phyloP scores from a whole-genome alignment of 495 filamentous ascomycete genomes.

The Lophiotrema nucula region DNA sequence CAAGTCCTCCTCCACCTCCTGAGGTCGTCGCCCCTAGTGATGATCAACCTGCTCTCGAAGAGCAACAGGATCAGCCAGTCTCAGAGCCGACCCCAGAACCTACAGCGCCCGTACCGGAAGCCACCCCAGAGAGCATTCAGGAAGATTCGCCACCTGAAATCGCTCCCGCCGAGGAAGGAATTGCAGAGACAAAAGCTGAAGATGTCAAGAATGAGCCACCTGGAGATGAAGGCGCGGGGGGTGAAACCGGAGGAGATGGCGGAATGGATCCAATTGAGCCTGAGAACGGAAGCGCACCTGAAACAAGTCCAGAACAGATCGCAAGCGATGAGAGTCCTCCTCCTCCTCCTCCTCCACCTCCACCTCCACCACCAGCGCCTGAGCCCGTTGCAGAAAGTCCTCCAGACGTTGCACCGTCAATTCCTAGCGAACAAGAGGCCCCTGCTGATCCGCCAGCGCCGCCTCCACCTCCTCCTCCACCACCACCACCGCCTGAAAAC shows the following conservation, averaged over 20 bases:
- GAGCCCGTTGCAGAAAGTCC: background rate
- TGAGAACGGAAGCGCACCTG: background rate
- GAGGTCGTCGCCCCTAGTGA: too few species aligned
- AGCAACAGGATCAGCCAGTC: background rate
- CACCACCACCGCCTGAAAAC: too few species aligned
- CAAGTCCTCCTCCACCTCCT: constrained; percentile 9
- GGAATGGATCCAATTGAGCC: constrained; percentile 4
- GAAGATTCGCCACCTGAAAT: background rate
- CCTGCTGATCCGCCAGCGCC: background rate
- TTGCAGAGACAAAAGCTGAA: background rate
- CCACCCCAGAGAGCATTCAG: background rate
- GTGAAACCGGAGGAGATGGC: background rate
- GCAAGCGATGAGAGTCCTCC: too few species aligned
- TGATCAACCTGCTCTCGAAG: background rate
- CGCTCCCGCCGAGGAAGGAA: background rate
- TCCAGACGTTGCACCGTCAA: background rate
- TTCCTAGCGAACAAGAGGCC: background rate
- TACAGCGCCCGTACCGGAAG: constrained; percentile 5
- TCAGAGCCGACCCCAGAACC: background rate
- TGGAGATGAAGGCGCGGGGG: background rate
- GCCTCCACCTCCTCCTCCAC: too few species aligned
- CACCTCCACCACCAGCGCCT: constrained; percentile 1
- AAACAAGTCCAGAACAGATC: background rate
- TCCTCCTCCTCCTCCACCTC: background rate
- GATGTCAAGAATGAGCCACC: constrained; percentile 17